Evolutionary conservation across 495 filamentous ascomycete genomes (phyloP).

Genomic region (Trichoderma reesei): DNA sequence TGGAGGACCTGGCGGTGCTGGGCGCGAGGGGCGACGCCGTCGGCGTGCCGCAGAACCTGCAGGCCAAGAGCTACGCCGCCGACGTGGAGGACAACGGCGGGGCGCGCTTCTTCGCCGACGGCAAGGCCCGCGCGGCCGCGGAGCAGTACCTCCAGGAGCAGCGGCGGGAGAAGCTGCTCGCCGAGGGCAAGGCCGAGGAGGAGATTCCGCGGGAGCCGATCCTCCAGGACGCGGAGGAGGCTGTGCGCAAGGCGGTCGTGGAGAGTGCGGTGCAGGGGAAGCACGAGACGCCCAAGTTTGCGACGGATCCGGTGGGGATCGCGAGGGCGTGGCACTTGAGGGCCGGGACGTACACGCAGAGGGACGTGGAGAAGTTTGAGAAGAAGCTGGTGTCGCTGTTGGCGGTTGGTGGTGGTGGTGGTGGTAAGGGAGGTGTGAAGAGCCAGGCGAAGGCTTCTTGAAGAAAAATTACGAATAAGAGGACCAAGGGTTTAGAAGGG

Average conservation of each 20-base stretch:
- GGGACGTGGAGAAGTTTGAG: conserved; percentile 6
- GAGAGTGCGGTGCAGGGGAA: conserved; percentile 6
- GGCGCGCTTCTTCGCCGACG: conserved; percentile 7
- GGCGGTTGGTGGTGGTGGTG: not conserved
- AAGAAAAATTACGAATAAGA: not conserved
- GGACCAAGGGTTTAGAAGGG: not conserved
- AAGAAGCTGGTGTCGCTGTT: conserved; percentile 9
- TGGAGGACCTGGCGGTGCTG: conserved; percentile 1
- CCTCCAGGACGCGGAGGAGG: conserved; percentile 8
- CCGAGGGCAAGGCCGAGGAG: not conserved
- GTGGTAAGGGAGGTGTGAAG: not conserved
- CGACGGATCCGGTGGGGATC: conserved; percentile 6
- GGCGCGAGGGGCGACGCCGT: conserved; percentile 7
- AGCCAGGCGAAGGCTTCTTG: conserved; percentile 5
- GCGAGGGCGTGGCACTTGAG: conserved; percentile 5
- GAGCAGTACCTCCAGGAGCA: conserved; percentile 9
- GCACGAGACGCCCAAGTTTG: conserved; percentile 8
- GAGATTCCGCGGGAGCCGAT: not conserved
- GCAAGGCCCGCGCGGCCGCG: not conserved
- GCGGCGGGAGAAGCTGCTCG: not conserved
- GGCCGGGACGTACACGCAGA: conserved; percentile 5
- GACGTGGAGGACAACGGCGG: not conserved
- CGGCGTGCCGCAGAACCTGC: not conserved
- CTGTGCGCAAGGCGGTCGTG: not conserved
- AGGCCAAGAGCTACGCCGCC: not conserved